phyloP scores from a whole-genome alignment of 164 flowering plant genomes.

The Vitis rotundifolia region DNA sequence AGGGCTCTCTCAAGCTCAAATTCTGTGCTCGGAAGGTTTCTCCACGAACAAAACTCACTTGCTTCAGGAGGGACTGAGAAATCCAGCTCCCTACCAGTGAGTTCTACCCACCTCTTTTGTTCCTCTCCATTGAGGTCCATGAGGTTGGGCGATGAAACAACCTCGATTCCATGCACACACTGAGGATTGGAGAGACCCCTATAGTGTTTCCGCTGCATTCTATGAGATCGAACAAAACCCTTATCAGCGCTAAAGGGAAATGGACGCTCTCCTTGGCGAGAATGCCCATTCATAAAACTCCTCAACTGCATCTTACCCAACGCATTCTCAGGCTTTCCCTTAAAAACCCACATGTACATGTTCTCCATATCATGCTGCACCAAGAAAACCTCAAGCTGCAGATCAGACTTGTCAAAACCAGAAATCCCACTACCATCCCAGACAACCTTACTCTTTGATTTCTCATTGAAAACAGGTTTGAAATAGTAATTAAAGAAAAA shows the following conservation, averaged over 20 bases:
- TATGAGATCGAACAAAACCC: conserved; percentile 42
- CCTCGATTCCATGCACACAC: conserved; percentile 39
- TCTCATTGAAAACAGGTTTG: conserved; percentile 38
- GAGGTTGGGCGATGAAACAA: conserved; percentile 32
- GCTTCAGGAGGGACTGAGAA: conserved; percentile 37
- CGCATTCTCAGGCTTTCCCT: conserved; percentile 40
- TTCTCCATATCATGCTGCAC: conserved; percentile 50
- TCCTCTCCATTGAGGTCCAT: conserved; percentile 33
- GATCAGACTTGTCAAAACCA: conserved; percentile 31
- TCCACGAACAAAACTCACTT: conserved; percentile 24
- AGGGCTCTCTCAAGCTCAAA: conserved; percentile 23
- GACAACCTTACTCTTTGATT: conserved; percentile 26
- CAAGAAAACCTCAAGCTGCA: conserved; percentile 29
- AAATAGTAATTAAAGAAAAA: conserved; percentile 36
- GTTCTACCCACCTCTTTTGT: conserved; percentile 37
- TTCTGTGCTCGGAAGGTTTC: conserved; percentile 17
- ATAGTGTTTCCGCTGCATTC: conserved; percentile 43
- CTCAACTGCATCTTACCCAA: conserved; percentile 46
- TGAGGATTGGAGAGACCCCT: conserved; percentile 40
- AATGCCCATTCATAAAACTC: conserved; percentile 43
- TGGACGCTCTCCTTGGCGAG: conserved; percentile 33
- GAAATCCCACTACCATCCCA: conserved; percentile 30
- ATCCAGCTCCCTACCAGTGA: conserved; percentile 37
- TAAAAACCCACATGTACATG: conserved; percentile 46
- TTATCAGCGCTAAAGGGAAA: conserved; percentile 36